Evolutionary conservation across 164 flowering plant species (phyloP), one percentile per base, ranked within the genome.

Genomic region (Umbilicus rupestris): DNA sequence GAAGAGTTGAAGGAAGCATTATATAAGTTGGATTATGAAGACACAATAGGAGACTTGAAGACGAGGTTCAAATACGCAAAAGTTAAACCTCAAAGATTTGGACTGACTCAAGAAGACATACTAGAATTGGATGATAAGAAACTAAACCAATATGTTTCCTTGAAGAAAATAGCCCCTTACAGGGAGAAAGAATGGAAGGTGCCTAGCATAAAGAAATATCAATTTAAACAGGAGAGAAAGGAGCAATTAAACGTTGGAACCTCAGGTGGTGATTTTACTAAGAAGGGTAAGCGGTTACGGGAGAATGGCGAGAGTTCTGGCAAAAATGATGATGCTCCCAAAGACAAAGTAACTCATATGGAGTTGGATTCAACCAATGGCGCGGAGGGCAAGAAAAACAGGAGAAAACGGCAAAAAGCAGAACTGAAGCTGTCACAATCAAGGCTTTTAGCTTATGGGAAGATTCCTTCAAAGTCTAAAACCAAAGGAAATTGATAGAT

Each of bases 11-110:
- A 73, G 76, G 84, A 79, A 28, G 98, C 87, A 70, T 81, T 82
- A 35, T 84, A 86, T 69, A 85, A 89, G 76, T 72, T 91, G 80
- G 96, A 94, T 28, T 91, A 91, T 77, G 97, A 94, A 72, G 99
- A 79, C 75, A 79, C 84, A 6, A 82, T 94, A 55, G 99, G 89
- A 29, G 96, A 87, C 72, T 42, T 89, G 74, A 94, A 89, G 76
- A 93, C 98, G 8, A 80, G 98, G 68, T 93, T 93, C 70, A 89
- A 82, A 73, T 93, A 89, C 69, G 74, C 79, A 5, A 73, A 83
- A 39, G 90, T 87, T 17, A 73, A 78, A 33, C 67, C 87, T 45
- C 79, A 79, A 58, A 81, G 83, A 74, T 94, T 64, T 69, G 95
- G 96, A 11, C 69, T 94, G 74, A 81, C 24, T 15, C 39, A 88